A percentile compares a stretch with the other conserved stretches of the same genome.
phyloP scores from a whole-genome alignment of 192 early-diverging fungal species.

The Oehlia diaphana region DNA sequence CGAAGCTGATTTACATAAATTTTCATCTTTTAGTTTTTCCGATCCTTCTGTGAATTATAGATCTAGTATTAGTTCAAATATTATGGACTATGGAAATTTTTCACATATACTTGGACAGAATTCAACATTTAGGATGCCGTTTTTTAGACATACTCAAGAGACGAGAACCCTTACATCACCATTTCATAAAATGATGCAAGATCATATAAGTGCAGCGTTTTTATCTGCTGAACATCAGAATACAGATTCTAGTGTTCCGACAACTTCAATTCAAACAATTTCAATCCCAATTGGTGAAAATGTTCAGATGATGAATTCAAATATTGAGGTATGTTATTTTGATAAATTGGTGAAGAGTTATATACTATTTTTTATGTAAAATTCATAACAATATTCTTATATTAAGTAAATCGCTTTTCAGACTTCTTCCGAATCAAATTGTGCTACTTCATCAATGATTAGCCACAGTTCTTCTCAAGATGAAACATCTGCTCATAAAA shows the following conservation, averaged over 20 bases:
- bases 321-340: neutral
- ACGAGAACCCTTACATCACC: neutral
- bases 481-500: neutral
- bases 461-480: neutral
- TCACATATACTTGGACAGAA: neutral
- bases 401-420: neutral
- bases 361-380: neutral
- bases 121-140: neutral
- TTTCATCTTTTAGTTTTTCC: neutral
- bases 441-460: neutral
- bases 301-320: neutral
- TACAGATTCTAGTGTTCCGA: neutral
- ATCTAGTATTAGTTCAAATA: neutral
- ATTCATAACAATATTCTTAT: neutral
- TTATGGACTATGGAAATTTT: slow-evolving; percentile 15
- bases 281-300: neutral
- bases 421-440: neutral
- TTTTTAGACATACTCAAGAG: neutral
- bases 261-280: neutral
- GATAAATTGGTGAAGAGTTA: neutral
- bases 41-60: slow-evolving; percentile 13
- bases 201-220: neutral
- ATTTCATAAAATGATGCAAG: neutral
- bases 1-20: slow-evolving; percentile 2
- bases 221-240: neutral